Base-by-base conservation (phyloP, 148 eudicot species). In the Spergularia bocconei region DNA sequence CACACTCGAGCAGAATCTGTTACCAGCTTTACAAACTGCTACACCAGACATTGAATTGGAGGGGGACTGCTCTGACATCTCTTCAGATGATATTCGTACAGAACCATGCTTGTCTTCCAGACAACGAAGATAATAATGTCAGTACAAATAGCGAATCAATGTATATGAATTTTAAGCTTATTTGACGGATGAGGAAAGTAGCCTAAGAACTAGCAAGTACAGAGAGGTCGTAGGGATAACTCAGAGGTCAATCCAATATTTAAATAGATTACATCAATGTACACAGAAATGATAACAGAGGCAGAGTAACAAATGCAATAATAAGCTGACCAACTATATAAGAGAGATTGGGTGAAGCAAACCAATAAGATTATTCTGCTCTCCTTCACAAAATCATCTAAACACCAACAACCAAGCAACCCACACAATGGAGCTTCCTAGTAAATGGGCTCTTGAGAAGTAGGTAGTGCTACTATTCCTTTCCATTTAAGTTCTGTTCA, bases 11-110 rank as follows among this genome's bases (percentile, higher is more conserved):
- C 98, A 91, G 6, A 67, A 67, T 78, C 76, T 84, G 72, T 88
- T 91, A 63, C 95, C 89, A 76, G 96, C 97, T 83, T 88, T 88
- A 66, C 98, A 94, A 62, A 77, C 75, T n/a, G 77, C 59, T 62
- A 65, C 58, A 11, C 81, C 89, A 75, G 73, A 13, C 60, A 74
- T 77, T 23, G 85, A 71, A 82, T 83, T 76, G 25, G 85, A 57
- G 12, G 75, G 82, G 52, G 80, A 80, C 67, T 81, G 71, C 65
- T 83, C 86, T 5, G 66, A 58, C 48, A 75, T 71, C 71, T 86
- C 87, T n/a, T 73, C 89, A 5, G 79, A 77, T 73, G 84, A 75
- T 64, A 84, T 39, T 38, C 56, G 61, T 33, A 77, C 63, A 20
- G 68, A 62, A 51, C 54, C 71, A 70, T 69, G 68, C 74, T 79